Evolutionary conservation across 805 yeast genomes (phyloP).

Genomic region (Candida chilensis): DNA sequence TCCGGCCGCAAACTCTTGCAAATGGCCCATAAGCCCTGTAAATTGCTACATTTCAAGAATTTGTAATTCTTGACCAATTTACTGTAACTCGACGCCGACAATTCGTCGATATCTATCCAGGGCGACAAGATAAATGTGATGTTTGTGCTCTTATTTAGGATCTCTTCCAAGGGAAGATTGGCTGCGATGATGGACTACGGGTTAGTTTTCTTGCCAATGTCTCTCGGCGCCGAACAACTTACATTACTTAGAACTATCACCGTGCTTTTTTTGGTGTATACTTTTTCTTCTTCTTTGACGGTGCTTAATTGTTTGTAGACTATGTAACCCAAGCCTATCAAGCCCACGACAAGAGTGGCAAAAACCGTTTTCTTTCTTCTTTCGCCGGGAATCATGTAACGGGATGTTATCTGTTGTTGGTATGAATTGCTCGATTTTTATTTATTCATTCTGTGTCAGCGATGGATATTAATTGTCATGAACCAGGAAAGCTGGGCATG

Average conservation of each 20-base stretch:
- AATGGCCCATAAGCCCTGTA: not conserved
- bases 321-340: not conserved
- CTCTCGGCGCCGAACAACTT: not conserved
- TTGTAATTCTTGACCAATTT: not conserved
- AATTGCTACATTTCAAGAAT: not conserved
- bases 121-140: conserved; percentile 1
- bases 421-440: too few relatives aligned
- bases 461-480: too few relatives aligned
- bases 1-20: not conserved
- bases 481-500: too few relatives aligned
- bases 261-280: not conserved
- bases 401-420: too few relatives aligned
- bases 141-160: not conserved
- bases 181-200: not conserved
- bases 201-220: not conserved
- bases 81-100: not conserved
- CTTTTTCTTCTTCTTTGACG: not conserved
- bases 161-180: not conserved
- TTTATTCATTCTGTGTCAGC: too few relatives aligned
- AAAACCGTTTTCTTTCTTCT: not conserved
- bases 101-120: not conserved
- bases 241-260: conserved; percentile 1
- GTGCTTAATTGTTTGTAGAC: not conserved
- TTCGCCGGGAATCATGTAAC: too few relatives aligned
- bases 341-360: not conserved